Conservation (phyloP, 306 rosid genomes). For the Cicer judaicum region DNA sequence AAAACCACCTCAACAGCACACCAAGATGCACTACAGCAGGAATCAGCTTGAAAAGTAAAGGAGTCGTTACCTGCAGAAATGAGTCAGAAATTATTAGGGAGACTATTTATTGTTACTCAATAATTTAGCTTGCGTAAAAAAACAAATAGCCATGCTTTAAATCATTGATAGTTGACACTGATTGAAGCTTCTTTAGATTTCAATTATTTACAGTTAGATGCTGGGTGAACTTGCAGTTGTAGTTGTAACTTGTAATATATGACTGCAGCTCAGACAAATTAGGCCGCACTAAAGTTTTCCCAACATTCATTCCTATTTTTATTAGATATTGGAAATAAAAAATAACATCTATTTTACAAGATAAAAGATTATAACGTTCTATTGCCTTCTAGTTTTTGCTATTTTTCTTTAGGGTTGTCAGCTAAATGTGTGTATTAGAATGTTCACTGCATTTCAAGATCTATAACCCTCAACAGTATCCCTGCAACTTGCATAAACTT, state of each 20-base stretch:
- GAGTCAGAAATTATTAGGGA: slow-evolving; percentile 30
- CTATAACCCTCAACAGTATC: slow-evolving; percentile 1
- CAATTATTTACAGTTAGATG: background rate
- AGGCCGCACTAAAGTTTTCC: slow-evolving; percentile 1
- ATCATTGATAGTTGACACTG: slow-evolving; percentile 11
- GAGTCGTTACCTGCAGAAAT: slow-evolving; percentile 83
- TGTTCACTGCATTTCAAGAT: slow-evolving; percentile 36
- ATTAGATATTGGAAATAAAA: background rate
- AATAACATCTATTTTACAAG: slow-evolving; percentile 28
- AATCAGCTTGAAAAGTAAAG: slow-evolving; percentile 91
- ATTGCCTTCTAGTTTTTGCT: slow-evolving; percentile 11
- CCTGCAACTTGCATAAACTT: slow-evolving; percentile 31
- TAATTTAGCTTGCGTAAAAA: background rate
- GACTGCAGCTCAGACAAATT: slow-evolving; percentile 18
- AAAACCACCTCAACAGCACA: slow-evolving; percentile 88
- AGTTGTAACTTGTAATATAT: background rate
- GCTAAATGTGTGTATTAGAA: slow-evolving; percentile 10
- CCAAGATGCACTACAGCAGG: slow-evolving; percentile 97
- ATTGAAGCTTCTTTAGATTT: slow-evolving; percentile 36
- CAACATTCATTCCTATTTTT: slow-evolving; percentile 5
- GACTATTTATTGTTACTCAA: slow-evolving; percentile 25
- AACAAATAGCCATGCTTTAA: background rate
- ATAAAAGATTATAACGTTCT: background rate
- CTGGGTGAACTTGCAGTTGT: background rate
- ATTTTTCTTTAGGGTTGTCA: slow-evolving; percentile 8